Percentiles rank a stretch among this genome's conserved stretches.
These are phyloP conservation scores for Aspergillus tubingensis DNA, from an alignment of 2,329 filamentous ascomycete species.

Conservation along the genomic window DNA sequence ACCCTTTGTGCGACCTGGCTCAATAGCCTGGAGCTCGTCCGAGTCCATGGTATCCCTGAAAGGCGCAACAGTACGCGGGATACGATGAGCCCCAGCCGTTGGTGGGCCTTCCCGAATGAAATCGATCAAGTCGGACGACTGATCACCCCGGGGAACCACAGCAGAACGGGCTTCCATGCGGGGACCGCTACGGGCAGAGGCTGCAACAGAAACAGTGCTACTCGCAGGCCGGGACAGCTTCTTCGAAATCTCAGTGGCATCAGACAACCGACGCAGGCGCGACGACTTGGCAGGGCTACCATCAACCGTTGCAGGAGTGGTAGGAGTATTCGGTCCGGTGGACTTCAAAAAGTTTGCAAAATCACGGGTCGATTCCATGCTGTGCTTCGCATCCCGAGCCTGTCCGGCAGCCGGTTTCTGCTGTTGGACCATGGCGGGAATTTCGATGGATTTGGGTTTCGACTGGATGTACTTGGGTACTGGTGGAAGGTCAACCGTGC, in stretches of 20 bases:
- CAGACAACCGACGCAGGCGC: constrained; percentile 18
- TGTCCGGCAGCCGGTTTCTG: constrained; percentile 34
- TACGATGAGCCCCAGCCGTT: constrained; percentile 64
- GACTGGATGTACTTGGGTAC: constrained; percentile 26
- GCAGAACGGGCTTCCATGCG: constrained; percentile 73
- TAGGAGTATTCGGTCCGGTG: constrained; percentile 64
- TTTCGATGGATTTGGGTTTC: constrained; percentile 29
- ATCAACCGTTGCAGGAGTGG: constrained; percentile 13
- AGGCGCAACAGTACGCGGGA: constrained; percentile 79
- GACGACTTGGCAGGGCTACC: constrained; percentile 15
- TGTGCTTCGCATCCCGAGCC: constrained; percentile 72
- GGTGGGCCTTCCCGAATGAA: constrained; percentile 90
- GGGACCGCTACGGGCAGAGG: constrained; percentile 31
- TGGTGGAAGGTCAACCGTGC: constrained; percentile 19
- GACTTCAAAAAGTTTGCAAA: constrained; percentile 88
- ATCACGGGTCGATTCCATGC: constrained; percentile 72
- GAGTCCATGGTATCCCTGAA: constrained; percentile 86
- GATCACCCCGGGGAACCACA: constrained; percentile 61
- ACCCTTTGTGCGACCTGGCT: constrained; percentile 30
- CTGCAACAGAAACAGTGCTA: constrained; percentile 14
- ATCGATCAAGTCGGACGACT: constrained; percentile 86
- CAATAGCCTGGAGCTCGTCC: constrained; percentile 61
- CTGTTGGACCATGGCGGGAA: constrained; percentile 14
- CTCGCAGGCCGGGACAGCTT: constrained; percentile 20
- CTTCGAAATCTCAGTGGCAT: constrained; percentile 20